These are phyloP conservation scores for Eruca vesicaria DNA, from an alignment of 441 rosid genomes.

Conservation along the genomic window DNA sequence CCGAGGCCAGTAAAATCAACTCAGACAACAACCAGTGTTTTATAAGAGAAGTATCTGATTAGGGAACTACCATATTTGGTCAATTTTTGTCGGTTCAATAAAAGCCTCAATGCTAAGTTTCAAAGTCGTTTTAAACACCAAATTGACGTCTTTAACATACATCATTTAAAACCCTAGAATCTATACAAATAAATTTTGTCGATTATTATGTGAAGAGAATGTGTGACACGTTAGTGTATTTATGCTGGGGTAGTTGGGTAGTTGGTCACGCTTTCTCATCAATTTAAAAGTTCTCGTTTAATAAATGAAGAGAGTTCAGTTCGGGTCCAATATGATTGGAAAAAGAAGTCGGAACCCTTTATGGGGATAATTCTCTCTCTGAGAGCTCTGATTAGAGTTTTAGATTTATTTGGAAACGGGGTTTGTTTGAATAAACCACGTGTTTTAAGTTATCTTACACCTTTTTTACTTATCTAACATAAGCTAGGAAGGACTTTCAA, in stretches of 20 bases:
- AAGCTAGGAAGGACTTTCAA: no score
- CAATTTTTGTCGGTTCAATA: background rate
- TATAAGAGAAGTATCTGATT: background rate
- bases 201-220: background rate
- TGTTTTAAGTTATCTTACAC: no score
- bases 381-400: no score
- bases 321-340: no score
- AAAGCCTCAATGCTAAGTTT: background rate
- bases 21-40: background rate
- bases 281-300: no score
- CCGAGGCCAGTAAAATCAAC: background rate
- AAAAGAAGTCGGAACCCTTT: no score
- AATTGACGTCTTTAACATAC: background rate
- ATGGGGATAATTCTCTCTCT: no score
- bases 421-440: no score
- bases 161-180: background rate
- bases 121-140: background rate
- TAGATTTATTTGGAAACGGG: no score
- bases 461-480: no score
- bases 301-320: no score
- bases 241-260: background rate
- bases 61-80: background rate
- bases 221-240: background rate
- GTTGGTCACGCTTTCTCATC: background rate
- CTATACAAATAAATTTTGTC: background rate